A percentile compares a stretch with the other conserved stretches of the same genome.
Conservation (phyloP, 1,139 yeast species). For the Magnusiomyces magnusii region DNA sequence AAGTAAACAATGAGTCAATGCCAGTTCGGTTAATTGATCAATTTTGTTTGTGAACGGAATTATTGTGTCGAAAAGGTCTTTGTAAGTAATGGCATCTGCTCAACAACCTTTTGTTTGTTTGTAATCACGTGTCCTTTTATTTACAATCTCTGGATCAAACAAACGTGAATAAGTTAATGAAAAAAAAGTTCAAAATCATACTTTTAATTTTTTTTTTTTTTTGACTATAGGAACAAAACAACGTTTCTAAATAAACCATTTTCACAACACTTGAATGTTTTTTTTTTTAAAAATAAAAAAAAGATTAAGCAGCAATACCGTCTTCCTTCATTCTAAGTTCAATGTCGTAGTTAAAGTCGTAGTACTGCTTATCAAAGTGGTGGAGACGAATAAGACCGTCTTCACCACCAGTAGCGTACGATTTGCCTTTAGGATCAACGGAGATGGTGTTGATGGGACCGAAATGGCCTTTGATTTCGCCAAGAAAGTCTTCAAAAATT, state of each 20-base stretch:
- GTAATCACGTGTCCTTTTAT: too few species aligned
- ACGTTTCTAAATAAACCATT: background rate
- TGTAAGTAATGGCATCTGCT: too few species aligned
- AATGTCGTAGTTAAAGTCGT: slow-evolving; percentile 86
- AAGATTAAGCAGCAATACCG: background rate
- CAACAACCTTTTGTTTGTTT: too few species aligned
- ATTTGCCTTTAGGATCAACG: slow-evolving; percentile 89
- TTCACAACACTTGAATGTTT: background rate
- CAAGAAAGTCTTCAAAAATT: slow-evolving; percentile 90
- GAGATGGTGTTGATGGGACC: slow-evolving; percentile 96
- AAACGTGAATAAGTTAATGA: too few species aligned
- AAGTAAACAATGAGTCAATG: too few species aligned
- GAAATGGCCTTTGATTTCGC: slow-evolving; percentile 97
- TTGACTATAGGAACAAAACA: too few species aligned
- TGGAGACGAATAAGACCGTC: slow-evolving; percentile 96
- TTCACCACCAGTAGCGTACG: slow-evolving; percentile 96
- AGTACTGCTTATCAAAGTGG: slow-evolving; percentile 85
- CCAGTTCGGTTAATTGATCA: too few species aligned
- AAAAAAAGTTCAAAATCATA: background rate
- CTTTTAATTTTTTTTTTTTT: too few species aligned
- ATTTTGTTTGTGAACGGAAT: too few species aligned
- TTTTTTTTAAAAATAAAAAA: background rate
- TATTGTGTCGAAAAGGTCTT: too few species aligned
- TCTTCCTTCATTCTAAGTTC: slow-evolving; percentile 38
- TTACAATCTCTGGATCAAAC: too few species aligned